Base-by-base conservation (phyloP, 2,329 filamentous ascomycete genomes). In the Fusarium musae region DNA sequence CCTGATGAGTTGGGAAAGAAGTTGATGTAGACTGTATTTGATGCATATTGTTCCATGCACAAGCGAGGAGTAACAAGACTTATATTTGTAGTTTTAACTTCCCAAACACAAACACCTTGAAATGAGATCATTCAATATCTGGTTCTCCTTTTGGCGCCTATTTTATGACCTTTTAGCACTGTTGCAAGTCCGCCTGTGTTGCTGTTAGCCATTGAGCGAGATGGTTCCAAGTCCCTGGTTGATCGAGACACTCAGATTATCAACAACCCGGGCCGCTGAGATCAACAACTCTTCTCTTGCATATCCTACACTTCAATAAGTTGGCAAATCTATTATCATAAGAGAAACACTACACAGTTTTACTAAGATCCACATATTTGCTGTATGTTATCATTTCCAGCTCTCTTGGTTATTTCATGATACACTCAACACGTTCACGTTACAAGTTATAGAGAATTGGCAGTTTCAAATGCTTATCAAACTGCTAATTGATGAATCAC, bases 1-100 rank as follows among this genome's bases (percentile, higher is more conserved):
- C 73, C 73, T 13, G 64, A 69, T 30, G 74, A 69, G 23, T 16
- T 76, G 30, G 74, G 74, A 21, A 63, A 49, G 47, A 53, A 65
- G 11, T n/a, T 75, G 40, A 68, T 50, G 69, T 72, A 59, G 30
- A 61, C 6, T 59, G 42, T 21, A 34, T 15, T 15, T 36, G 8
- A 15, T 16, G 49, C 21, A 21, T 23, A 21, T 30, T 43, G 9
- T 11, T 44, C 15, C 39, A 32, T 16, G 49, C 19, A 52, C 34
- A 57, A 65, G 59, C 63, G 36, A 72, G 47, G 63, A 54, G 56
- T 57, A 57, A 30, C 19, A 54, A 21, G 19, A 36, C 23, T 34
- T 11, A 17, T 49, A n/a, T 36, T 52, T 36, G n/a, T 54, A 39
- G 13, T 40, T 21, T 21, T 6, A n/a, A 10, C 30, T 26, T 52